Evolutionary conservation across 2,329 filamentous ascomycete genomes (phyloP).

Genomic region (Fusarium foetens): DNA sequence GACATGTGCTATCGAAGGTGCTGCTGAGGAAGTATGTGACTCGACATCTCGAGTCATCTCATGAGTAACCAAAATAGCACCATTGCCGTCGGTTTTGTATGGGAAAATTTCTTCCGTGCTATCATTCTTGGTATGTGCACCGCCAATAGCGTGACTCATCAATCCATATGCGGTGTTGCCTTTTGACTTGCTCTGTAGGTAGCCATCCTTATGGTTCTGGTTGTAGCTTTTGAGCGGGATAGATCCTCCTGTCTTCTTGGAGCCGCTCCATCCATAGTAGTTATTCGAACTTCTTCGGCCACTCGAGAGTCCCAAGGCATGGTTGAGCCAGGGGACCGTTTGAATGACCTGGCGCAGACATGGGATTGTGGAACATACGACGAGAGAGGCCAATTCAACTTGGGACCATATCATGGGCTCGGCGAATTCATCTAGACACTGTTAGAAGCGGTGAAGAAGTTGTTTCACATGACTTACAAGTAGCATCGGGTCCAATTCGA

Average conservation of each 20-base stretch:
- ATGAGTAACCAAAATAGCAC: conserved; percentile 36
- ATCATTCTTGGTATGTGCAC: conserved; percentile 33
- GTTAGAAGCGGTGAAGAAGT: neutral
- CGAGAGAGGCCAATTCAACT: conserved; percentile 46
- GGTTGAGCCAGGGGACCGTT: conserved; percentile 45
- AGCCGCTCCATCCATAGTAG: conserved; percentile 13
- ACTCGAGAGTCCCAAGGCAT: conserved; percentile 44
- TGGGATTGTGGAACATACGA: conserved; percentile 49
- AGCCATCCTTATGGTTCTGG: conserved; percentile 19
- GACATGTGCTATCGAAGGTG: conserved; percentile 11
- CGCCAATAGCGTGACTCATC: conserved; percentile 28
- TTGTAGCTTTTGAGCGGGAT: conserved; percentile 32
- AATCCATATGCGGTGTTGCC: conserved; percentile 18
- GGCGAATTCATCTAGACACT: conserved; percentile 36
- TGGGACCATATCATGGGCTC: conserved; percentile 47
- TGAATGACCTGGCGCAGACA: conserved; percentile 46
- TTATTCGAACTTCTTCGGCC: conserved; percentile 22
- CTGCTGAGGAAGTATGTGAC: conserved; percentile 16
- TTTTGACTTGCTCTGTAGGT: conserved; percentile 22
- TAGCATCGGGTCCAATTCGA: conserved; percentile 39
- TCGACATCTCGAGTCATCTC: conserved; percentile 29
- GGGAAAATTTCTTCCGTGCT: conserved; percentile 39
- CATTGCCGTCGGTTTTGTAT: conserved; percentile 31
- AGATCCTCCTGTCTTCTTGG: conserved; percentile 19
- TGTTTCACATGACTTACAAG: conserved; percentile 34